Evolutionary conservation across 768 basidiomycete species (phyloP).

Genomic region (Paxillus rubicundulus): DNA sequence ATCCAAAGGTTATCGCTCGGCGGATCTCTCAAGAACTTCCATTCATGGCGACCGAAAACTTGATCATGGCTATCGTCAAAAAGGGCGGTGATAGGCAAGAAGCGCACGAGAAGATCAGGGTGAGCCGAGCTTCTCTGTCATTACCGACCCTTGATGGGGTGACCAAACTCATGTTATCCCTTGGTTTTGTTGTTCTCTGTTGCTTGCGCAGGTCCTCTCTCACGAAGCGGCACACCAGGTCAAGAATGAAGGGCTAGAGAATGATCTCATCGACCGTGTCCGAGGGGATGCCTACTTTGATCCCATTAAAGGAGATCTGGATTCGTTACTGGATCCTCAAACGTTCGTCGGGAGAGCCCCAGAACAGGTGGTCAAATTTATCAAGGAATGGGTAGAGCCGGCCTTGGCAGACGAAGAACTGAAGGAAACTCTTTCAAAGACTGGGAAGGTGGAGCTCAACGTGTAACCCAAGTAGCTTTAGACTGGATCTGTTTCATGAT

Average conservation of each 20-base stretch:
- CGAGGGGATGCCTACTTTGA: conserved; percentile 82
- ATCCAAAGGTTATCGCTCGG: conserved; percentile 91
- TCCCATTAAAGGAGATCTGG: conserved; percentile 79
- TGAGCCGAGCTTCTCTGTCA: conserved; percentile 33
- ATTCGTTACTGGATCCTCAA: conserved; percentile 73
- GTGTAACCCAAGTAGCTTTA: conserved; percentile 38
- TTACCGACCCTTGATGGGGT: conserved; percentile 4
- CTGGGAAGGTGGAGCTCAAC: conserved; percentile 61
- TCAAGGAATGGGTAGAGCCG: conserved; percentile 86
- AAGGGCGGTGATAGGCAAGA: conserved; percentile 93
- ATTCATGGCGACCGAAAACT: conserved; percentile 99
- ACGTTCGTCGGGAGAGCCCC: conserved; percentile 94
- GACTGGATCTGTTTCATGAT: no score
- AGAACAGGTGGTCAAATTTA: conserved; percentile 88
- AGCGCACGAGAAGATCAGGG: conserved; percentile 93
- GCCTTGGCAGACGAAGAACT: conserved; percentile 62
- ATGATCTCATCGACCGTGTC: conserved; percentile 92
- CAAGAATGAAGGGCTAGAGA: conserved; percentile 90
- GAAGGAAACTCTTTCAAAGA: conserved; percentile 48
- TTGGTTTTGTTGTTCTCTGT: conserved; percentile 2
- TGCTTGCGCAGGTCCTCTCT: conserved; percentile 69
- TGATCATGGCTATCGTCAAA: conserved; percentile 99
- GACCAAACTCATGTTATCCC: conserved; percentile 12
- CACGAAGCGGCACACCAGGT: conserved; percentile 95
- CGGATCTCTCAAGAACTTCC: conserved; percentile 93